Evolutionary conservation across 768 basidiomycete genomes (phyloP).

Genomic region (Fistulinella prunicolor): DNA sequence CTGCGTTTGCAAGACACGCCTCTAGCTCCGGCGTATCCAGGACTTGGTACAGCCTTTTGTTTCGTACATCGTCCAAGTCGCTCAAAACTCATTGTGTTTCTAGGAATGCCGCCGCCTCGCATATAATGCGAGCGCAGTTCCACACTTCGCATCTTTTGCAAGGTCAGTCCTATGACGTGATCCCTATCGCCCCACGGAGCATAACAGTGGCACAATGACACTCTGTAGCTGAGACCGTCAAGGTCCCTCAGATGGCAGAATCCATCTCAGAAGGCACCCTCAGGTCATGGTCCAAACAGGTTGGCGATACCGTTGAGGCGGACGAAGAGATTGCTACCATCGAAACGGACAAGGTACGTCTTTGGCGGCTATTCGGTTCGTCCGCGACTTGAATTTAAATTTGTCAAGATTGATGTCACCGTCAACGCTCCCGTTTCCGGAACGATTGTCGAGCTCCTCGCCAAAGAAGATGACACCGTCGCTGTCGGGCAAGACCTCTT

Average conservation of each 20-base stretch:
- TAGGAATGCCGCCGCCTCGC: constrained; percentile 47
- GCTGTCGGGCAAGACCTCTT: constrained; percentile 93
- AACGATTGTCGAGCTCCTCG: constrained; percentile 82
- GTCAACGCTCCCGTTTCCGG: constrained; percentile 92
- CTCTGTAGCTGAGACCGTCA: constrained; percentile 75
- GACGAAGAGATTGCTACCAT: constrained; percentile 98
- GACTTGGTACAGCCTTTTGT: constrained; percentile 43
- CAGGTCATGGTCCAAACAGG: constrained; percentile 91
- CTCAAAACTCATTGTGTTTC: constrained; percentile 4
- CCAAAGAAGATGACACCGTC: constrained; percentile 91
- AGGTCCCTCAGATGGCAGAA: constrained; percentile 97
- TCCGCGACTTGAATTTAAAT: constrained; percentile 1
- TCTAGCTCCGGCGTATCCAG: constrained; percentile 28
- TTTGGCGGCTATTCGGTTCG: neutral
- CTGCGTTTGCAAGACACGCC: constrained; percentile 38
- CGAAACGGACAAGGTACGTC: constrained; percentile 92
- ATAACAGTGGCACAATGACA: constrained; percentile 10
- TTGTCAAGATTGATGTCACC: constrained; percentile 85
- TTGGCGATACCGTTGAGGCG: constrained; percentile 83
- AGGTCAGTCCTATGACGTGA: constrained; percentile 45
- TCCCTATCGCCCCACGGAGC: neutral
- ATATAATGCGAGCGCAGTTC: constrained; percentile 57
- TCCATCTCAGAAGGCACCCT: constrained; percentile 98
- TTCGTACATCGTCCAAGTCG: neutral
- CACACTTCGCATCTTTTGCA: constrained; percentile 68